These are phyloP conservation scores for Scedosporium boydii DNA, from an alignment of 2,329 filamentous ascomycete genomes.

Conservation along the genomic window DNA sequence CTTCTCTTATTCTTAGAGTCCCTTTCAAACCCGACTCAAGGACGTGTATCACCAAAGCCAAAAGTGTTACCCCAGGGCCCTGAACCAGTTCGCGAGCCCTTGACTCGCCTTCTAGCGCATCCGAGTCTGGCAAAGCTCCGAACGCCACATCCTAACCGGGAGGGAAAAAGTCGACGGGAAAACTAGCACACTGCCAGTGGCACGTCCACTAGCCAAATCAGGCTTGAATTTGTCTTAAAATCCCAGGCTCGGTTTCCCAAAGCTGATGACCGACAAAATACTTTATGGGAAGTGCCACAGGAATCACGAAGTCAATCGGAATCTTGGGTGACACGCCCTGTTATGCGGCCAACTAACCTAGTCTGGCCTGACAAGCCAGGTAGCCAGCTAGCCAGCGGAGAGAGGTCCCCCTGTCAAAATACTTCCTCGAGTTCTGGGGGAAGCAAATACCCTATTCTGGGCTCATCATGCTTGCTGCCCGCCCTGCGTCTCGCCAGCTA, in stretches of 20 bases:
- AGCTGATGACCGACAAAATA: not conserved
- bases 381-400: too few relatives aligned
- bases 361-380: too few relatives aligned
- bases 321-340: too few relatives aligned
- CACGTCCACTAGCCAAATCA: not conserved
- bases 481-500: too few relatives aligned
- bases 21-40: not conserved
- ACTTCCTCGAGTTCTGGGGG: too few relatives aligned
- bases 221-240: not conserved
- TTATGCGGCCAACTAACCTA: too few relatives aligned
- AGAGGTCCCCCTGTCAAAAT: too few relatives aligned
- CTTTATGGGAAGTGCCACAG: not conserved
- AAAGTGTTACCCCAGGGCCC: not conserved
- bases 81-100: not conserved
- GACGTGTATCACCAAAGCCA: not conserved
- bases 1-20: too few relatives aligned
- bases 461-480: too few relatives aligned
- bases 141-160: not conserved
- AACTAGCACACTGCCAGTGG: not conserved
- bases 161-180: not conserved
- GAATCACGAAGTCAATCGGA: too few relatives aligned
- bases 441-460: too few relatives aligned
- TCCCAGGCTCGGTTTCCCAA: not conserved
- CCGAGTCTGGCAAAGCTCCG: not conserved
- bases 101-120: not conserved